Conservation (phyloP, 306 rosid genomes). For the Fagus sylvatica region DNA sequence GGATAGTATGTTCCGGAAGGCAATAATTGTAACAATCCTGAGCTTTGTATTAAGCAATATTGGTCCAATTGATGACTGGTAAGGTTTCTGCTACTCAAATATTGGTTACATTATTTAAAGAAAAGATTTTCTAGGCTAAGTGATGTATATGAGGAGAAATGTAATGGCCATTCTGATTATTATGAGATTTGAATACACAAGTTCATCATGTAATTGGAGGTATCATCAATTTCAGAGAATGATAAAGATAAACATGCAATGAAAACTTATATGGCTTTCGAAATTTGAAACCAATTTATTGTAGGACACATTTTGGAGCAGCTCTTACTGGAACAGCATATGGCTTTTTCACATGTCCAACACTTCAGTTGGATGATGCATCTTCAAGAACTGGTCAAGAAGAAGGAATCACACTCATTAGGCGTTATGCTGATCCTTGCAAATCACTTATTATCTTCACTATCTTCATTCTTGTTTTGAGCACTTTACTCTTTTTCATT, state of each 20-base stretch:
- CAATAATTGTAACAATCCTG: slow-evolving; percentile 59
- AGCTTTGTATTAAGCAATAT: slow-evolving; percentile 59
- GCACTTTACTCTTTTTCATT: slow-evolving; percentile 54
- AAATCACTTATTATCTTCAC: slow-evolving; percentile 62
- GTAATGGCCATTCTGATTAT: no score
- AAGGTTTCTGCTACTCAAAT: background rate
- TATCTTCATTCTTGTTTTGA: slow-evolving; percentile 51
- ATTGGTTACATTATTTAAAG: background rate
- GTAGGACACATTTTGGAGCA: slow-evolving; percentile 85
- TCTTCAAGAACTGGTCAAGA: slow-evolving; percentile 52
- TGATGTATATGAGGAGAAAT: background rate
- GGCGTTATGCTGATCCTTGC: slow-evolving; percentile 57
- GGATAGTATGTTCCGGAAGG: slow-evolving; percentile 69
- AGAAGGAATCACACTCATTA: slow-evolving; percentile 68
- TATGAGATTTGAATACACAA: no score
- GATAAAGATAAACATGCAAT: no score
- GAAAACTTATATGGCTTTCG: background rate
- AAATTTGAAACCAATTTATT: background rate
- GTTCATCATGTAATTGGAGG: no score
- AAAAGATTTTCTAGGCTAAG: background rate
- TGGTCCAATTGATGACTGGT: slow-evolving; percentile 90
- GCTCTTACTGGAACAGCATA: slow-evolving; percentile 70
- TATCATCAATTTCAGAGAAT: no score
- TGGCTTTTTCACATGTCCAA: slow-evolving; percentile 63
- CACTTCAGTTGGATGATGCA: slow-evolving; percentile 54